Base-by-base conservation (phyloP, 768 basidiomycete species). In the Boletus reticulatus region DNA sequence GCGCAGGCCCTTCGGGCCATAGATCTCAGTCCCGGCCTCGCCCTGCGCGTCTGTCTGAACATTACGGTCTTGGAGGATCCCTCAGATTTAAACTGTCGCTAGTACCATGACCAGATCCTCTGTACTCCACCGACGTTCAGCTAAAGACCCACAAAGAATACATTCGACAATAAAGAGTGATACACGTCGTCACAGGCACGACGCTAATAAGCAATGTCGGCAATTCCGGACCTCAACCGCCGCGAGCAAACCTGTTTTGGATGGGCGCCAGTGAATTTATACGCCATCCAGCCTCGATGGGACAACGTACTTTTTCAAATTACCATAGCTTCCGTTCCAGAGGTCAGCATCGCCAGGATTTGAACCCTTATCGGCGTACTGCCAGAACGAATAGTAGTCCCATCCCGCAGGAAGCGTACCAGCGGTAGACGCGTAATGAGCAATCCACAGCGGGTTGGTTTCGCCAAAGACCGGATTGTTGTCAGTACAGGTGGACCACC, bases 401-500 rank as follows among this genome's bases (percentile, higher is more conserved):
- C 81, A 87, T 22, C 87, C 83, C 29, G 82, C 82, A 32, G 84
- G 84, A 46, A 87, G 75, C 4, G 80, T 61, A 4, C 83, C 84
- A n/a, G 80, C 67, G 22, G 67, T 58, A 11, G 81, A 79, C 4
- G 80, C 65, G 43, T 76, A 86, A 27, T 72, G 67, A 2, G 87
- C 85, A 43, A 87, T 75, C 84, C 83, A 87, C 3, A 88, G 72
- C 4, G 85, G 83, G 64, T 80, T 84, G 52, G 11, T 36, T 36
- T 71, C 78, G 4, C 64, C 77, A 58, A 88, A 87, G 5, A 68
- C 70, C 14, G 73, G 70, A 53, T 77, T 82, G 65, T 84, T 82
- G 0, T 80, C 84, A 4, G 87, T 88, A 67, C 87, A 88, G 9
- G 75, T 76, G 10, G 61, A 80, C 87, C 87, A 88, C 86, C 86